Percentiles rank a stretch among this genome's conserved stretches.
Evolutionary conservation across 352 stramenopile genomes (phyloP).

Genomic region (Blastocystis sp.): DNA sequence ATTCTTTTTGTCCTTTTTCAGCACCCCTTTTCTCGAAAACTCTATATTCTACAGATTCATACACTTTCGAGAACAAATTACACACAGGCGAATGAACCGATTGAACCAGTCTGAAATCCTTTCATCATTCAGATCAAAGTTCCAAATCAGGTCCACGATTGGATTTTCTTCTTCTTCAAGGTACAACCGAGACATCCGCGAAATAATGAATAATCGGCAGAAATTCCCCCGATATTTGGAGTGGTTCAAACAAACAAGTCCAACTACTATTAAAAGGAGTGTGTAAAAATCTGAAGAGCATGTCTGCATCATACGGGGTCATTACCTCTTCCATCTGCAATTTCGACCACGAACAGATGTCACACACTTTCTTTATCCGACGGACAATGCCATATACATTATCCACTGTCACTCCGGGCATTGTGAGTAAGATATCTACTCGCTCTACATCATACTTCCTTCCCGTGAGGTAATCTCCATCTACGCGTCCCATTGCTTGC

Average conservation of each 20-base stretch:
- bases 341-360: constrained; percentile 19
- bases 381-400: constrained; percentile 43
- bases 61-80: neutral
- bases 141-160: constrained; percentile 17
- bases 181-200: neutral
- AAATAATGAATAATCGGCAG: neutral
- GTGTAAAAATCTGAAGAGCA: constrained; percentile 23
- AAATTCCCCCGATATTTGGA: neutral
- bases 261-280: constrained; percentile 11
- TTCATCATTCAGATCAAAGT: neutral
- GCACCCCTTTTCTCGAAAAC: neutral
- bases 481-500: neutral
- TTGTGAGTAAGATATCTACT: neutral
- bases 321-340: constrained; percentile 10
- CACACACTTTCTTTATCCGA: constrained; percentile 21
- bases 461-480: neutral
- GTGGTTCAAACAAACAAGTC: too few relatives aligned
- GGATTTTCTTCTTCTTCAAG: constrained; percentile 23
- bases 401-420: constrained; percentile 10
- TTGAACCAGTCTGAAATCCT: neutral
- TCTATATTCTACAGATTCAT: neutral
- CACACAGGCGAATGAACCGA: neutral
- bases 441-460: constrained; percentile 31
- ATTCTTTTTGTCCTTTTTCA: neutral
- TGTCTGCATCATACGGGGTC: neutral